A percentile compares a stretch with the other conserved stretches of the same genome.
These are phyloP conservation scores for Iris macrosiphon DNA, from an alignment of 106 monocot species.

Conservation along the genomic window DNA sequence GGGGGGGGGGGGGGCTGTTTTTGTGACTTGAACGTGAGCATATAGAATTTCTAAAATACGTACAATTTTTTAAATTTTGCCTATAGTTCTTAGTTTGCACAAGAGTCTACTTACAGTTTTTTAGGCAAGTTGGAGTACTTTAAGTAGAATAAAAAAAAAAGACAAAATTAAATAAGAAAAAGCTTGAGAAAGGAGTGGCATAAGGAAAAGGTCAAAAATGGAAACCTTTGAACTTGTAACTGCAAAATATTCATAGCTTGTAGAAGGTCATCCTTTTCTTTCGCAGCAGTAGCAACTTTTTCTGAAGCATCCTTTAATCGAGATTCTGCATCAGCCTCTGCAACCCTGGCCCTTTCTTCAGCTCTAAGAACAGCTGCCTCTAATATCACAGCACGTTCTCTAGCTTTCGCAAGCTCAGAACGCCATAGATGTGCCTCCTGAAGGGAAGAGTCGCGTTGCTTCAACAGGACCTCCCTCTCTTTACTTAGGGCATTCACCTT, in stretches of 20 bases:
- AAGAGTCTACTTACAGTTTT: too few relatives aligned
- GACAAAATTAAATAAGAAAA: too few relatives aligned
- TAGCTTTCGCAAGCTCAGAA: slow-evolving; percentile 90
- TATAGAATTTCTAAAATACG: too few relatives aligned
- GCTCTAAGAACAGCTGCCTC: slow-evolving; percentile 92
- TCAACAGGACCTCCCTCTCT: slow-evolving; percentile 56
- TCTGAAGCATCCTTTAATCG: slow-evolving; percentile 56
- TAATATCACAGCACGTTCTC: slow-evolving; percentile 74
- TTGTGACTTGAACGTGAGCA: too few relatives aligned
- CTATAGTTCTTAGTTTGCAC: too few relatives aligned
- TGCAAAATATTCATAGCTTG: slow-evolving; percentile 59
- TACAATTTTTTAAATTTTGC: too few relatives aligned
- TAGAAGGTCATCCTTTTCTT: slow-evolving; percentile 87
- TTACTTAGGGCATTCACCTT: slow-evolving; percentile 36
- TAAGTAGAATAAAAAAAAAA: too few relatives aligned
- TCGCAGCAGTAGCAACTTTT: slow-evolving; percentile 47
- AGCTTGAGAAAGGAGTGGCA: neutral
- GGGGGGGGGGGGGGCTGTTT: too few relatives aligned
- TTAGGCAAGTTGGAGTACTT: too few relatives aligned
- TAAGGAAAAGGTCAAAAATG: neutral
- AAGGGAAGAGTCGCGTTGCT: slow-evolving; percentile 73
- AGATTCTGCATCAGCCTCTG: slow-evolving; percentile 56
- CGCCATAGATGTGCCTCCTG: slow-evolving; percentile 91
- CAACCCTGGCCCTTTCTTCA: slow-evolving; percentile 80
- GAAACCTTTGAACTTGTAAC: slow-evolving; percentile 81